A percentile compares a stretch with the other conserved stretches of the same genome.
Evolutionary conservation across 345 rosid species (phyloP).

Genomic region (Camelina neglecta): DNA sequence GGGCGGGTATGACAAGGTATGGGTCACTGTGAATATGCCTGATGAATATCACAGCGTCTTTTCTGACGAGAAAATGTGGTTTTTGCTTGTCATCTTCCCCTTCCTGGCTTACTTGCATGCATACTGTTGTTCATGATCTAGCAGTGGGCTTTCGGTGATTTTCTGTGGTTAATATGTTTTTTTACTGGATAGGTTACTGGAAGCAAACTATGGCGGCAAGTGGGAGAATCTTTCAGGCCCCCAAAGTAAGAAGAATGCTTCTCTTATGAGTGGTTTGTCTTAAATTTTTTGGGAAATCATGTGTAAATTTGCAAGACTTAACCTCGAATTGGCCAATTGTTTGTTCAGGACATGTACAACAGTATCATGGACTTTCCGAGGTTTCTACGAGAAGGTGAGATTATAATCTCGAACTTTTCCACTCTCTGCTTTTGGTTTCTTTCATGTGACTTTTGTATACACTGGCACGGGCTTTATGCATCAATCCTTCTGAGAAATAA

Average conservation of each 20-base stretch:
- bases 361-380: conserved; percentile 95
- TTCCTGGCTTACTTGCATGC: conserved; percentile 4
- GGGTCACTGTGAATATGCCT: conserved; percentile 35
- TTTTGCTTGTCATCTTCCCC: neutral
- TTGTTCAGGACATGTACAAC: conserved; percentile 90
- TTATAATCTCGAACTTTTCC: conserved; percentile 7
- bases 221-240: conserved; percentile 94
- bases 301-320: conserved; percentile 11
- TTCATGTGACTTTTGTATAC: conserved; percentile 20
- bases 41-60: conserved; percentile 16
- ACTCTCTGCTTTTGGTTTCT: neutral
- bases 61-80: neutral
- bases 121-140: conserved; percentile 13
- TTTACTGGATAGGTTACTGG: conserved; percentile 71
- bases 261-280: conserved; percentile 27
- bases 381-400: conserved; percentile 90
- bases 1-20: conserved; percentile 96
- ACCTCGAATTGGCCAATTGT: conserved; percentile 24
- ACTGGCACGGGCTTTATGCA: conserved; percentile 9
- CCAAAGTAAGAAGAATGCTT: conserved; percentile 75
- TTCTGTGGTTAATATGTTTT: neutral
- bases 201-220: conserved; percentile 89
- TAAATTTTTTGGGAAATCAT: neutral
- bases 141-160: neutral
- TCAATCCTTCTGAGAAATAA: neutral